These are phyloP conservation scores for Malus hybrid DNA, from an alignment of 331 rosid genomes.

Conservation along the genomic window DNA sequence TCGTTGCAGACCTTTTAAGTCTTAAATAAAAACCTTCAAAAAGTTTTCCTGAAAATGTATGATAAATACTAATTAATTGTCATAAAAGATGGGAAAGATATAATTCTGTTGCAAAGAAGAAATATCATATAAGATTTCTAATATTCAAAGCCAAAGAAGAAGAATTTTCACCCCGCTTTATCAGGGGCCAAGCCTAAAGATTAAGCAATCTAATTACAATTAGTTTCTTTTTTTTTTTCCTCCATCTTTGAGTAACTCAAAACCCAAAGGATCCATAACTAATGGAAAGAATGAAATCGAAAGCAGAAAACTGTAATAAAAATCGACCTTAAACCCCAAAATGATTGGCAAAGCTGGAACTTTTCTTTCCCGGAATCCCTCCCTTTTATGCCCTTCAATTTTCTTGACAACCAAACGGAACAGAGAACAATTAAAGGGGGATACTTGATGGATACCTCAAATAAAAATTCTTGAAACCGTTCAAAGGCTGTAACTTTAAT, in stretches of 20 bases:
- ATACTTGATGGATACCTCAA: not conserved
- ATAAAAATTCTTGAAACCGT: not conserved
- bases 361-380: not conserved
- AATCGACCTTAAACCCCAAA: not conserved
- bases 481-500: no score
- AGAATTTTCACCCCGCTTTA: no score
- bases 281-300: no score
- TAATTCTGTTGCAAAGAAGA: not conserved
- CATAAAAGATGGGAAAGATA: no score
- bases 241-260: not conserved
- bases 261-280: not conserved
- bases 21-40: slow-evolving; percentile 4
- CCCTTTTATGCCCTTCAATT: not conserved
- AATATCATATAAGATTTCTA: not conserved
- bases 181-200: no score
- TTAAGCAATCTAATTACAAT: no score
- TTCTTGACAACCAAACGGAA: not conserved
- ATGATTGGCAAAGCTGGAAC: not conserved
- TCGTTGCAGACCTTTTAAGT: slow-evolving; percentile 16
- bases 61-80: not conserved
- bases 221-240: no score
- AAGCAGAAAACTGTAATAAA: no score
- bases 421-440: not conserved
- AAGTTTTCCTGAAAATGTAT: not conserved
- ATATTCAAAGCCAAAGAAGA: not conserved